A percentile compares a stretch with the other conserved stretches of the same genome.
Conservation (phyloP, 129 eudicot genomes). For the Mikania micrantha region DNA sequence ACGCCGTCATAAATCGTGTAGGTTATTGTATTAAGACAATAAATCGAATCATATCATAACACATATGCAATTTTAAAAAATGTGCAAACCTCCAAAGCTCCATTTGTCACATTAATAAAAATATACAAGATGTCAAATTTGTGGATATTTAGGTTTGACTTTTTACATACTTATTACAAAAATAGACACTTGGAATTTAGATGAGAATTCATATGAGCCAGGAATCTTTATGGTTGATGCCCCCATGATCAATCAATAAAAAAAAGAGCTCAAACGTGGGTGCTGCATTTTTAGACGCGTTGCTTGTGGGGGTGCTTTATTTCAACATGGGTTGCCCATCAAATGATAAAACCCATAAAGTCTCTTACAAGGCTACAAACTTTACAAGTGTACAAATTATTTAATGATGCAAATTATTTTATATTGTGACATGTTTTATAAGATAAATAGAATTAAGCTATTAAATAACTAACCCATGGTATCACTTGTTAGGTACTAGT, state of each 20-base stretch:
- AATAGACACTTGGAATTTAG: slow-evolving; percentile 18
- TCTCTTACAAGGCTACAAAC: no score
- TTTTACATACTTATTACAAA: background rate
- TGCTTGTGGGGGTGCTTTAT: slow-evolving; percentile 15
- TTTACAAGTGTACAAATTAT: slow-evolving; percentile 18
- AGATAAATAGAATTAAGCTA: no score
- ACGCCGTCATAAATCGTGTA: background rate
- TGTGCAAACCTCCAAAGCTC: background rate
- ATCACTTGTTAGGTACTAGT: no score
- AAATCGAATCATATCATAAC: background rate
- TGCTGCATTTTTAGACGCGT: slow-evolving; percentile 28
- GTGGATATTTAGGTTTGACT: slow-evolving; percentile 29
- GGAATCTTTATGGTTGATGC: slow-evolving; percentile 9
- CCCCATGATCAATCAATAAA: slow-evolving; percentile 14
- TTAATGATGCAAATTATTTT: background rate
- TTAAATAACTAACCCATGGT: no score
- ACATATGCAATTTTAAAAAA: background rate
- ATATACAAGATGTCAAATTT: slow-evolving; percentile 9
- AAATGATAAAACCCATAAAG: slow-evolving; percentile 7
- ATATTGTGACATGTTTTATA: background rate
- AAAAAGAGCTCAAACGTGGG: slow-evolving; percentile 23
- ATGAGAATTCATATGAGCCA: background rate
- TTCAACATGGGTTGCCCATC: slow-evolving; percentile 21
- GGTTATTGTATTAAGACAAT: background rate
- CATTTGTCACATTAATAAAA: slow-evolving; percentile 6